Base-by-base conservation (phyloP, 306 rosid species). In the Cicer pinnatifidum region DNA sequence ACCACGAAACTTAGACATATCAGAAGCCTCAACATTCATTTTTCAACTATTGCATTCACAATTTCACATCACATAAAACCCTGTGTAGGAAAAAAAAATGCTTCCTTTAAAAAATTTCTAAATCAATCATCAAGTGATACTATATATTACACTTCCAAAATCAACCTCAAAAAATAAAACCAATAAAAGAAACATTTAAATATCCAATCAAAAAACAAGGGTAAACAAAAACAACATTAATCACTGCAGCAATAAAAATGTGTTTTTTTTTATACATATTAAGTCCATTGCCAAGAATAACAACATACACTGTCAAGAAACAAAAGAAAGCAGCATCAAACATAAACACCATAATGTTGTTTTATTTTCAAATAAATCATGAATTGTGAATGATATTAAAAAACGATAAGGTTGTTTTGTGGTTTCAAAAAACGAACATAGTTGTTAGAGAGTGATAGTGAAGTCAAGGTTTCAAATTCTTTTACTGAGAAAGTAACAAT, bases 1-100 rank as follows among this genome's bases (percentile, higher is more conserved):
- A 52, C 12, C 61, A 54, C 61, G 13, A 19, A 7, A 20, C 19
- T 17, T 17, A 56, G 10, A 10, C 63, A 33, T 59, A 59, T 7
- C 53, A 43, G 38, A 66, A 66, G 17, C 19, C 39, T 66, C 69
- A 50, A 17, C 46, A 69, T 40, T 72, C 82, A 78, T 78, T 61
- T 13, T 50, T 51, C 67, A 69, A 48, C 54, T 11, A 39, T 37
- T 11, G 19, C 44, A 46, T 20, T 20, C 28, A 20, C 28, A 20
- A 2, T 20, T 40, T 70, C 23, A 71, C 58, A 60, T 9, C 38
- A 38, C 40, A 48, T 20, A 48, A 69, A 38, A 13, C 45, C 52
- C 82, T 52, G 56, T 15, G 8, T 6, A 40, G 0, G 9, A 62
- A 78, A 35, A 8, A 8, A 62, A 71, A 8, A 70, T 56, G 0